Percentiles rank a stretch among this genome's conserved stretches.
Evolutionary conservation across 345 rosid species (phyloP).

Genomic region (Linum trigynum): DNA sequence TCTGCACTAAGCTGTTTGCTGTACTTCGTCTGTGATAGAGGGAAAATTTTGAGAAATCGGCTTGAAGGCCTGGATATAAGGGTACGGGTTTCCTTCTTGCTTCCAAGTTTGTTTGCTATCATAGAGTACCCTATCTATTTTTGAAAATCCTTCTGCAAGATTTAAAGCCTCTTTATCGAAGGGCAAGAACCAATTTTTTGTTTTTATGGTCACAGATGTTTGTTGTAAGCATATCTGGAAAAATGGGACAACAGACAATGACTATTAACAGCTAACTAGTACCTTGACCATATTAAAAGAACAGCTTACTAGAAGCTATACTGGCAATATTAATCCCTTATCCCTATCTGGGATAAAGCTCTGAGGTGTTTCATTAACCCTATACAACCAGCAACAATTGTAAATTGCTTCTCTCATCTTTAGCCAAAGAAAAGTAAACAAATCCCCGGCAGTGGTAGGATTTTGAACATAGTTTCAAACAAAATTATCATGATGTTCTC

Average conservation of each 20-base stretch:
- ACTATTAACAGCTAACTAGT: no score
- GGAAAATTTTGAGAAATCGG: slow-evolving; percentile 65
- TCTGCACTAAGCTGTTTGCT: slow-evolving; percentile 94
- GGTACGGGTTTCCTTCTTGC: slow-evolving; percentile 37
- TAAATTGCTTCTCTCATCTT: no score
- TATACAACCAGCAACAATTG: no score
- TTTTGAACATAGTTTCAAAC: no score
- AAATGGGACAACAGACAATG: neutral
- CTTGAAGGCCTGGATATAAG: slow-evolving; percentile 96
- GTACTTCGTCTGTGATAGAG: slow-evolving; percentile 86
- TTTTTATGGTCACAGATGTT: neutral
- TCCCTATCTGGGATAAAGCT: no score
- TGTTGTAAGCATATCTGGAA: neutral
- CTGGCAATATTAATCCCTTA: no score
- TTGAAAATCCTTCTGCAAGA: neutral
- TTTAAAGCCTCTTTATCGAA: neutral
- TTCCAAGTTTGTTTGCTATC: neutral
- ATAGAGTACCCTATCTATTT: neutral
- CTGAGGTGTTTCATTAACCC: no score
- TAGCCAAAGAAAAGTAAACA: no score
- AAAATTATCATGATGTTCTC: no score
- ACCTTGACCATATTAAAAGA: no score
- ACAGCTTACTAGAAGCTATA: no score
- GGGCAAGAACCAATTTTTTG: neutral
- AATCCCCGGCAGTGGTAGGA: no score